phyloP scores from a whole-genome alignment of 2,329 filamentous ascomycete species.

The Xylariaceae sp. region DNA sequence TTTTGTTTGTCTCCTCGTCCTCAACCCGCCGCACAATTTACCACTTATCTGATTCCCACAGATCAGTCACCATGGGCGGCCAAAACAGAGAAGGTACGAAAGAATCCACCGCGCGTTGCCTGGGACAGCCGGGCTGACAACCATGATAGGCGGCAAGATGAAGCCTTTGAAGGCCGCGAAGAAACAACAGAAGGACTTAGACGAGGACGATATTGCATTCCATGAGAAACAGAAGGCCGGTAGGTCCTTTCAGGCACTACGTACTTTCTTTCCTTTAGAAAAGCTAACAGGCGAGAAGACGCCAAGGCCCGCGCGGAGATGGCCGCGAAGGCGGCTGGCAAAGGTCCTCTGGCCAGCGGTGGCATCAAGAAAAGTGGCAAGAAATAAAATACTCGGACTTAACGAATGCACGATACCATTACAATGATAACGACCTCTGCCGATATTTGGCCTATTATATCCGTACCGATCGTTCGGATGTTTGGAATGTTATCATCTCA shows the following conservation, averaged over 20 bases:
- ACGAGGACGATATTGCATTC: conserved; percentile 82
- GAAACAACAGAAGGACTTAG: conserved; percentile 76
- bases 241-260: conserved; percentile 42
- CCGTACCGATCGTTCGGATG: conserved; percentile 1
- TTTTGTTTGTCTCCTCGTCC: neutral
- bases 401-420: conserved; percentile 23
- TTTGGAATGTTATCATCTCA: neutral
- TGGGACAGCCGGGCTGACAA: conserved; percentile 9
- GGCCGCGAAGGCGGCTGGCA: conserved; percentile 76
- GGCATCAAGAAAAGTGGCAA: conserved; percentile 96
- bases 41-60: neutral
- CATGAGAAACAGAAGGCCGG: conserved; percentile 80
- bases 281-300: conserved; percentile 44
- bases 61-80: conserved; percentile 55
- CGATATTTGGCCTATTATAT: conserved; percentile 8
- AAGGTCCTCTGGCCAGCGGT: conserved; percentile 82
- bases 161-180: conserved; percentile 87
- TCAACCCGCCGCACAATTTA: neutral
- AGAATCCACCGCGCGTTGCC: neutral
- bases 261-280: neutral
- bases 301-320: conserved; percentile 83
- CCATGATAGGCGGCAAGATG: conserved; percentile 65
- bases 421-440: conserved; percentile 14
- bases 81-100: conserved; percentile 59
- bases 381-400: conserved; percentile 59